These are phyloP conservation scores for Hansenula sp. DNA, from an alignment of 1,139 yeast species.

Conservation along the genomic window DNA sequence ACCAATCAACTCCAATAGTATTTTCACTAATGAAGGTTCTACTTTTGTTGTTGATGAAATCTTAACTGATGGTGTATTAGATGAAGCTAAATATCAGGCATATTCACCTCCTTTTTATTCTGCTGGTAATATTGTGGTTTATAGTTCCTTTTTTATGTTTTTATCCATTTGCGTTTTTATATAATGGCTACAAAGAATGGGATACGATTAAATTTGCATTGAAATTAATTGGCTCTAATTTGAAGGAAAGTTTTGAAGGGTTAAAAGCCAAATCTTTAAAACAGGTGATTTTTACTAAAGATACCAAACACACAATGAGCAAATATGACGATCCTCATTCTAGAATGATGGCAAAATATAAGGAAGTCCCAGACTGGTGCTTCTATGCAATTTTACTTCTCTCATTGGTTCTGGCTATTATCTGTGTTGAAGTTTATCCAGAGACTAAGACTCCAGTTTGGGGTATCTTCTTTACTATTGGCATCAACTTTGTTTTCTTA, in stretches of 20 bases:
- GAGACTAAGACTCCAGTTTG: slow-evolving; percentile 38
- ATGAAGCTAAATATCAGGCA: slow-evolving; percentile 34
- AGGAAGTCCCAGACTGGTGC: slow-evolving; percentile 64
- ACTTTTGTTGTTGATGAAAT: slow-evolving; percentile 28
- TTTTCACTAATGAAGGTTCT: slow-evolving; percentile 42
- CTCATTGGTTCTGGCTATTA: slow-evolving; percentile 45
- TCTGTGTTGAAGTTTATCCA: slow-evolving; percentile 42
- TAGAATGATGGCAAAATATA: slow-evolving; percentile 48
- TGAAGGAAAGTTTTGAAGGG: slow-evolving; percentile 10
- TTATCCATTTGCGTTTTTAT: slow-evolving; percentile 54
- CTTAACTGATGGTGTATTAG: slow-evolving; percentile 27
- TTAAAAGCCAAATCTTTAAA: slow-evolving; percentile 24
- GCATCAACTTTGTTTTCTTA: slow-evolving; percentile 48
- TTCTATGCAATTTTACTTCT: slow-evolving; percentile 42
- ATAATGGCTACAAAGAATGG: slow-evolving; percentile 29
- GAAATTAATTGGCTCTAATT: slow-evolving; percentile 24
- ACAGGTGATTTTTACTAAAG: not conserved
- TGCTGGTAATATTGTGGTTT: slow-evolving; percentile 50
- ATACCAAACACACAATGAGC: slow-evolving; percentile 20
- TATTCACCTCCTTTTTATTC: slow-evolving; percentile 57
- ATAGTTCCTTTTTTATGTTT: slow-evolving; percentile 55
- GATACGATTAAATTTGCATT: slow-evolving; percentile 19
- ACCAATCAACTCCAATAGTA: slow-evolving; percentile 38
- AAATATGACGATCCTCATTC: slow-evolving; percentile 50
- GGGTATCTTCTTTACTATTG: slow-evolving; percentile 55